Percentiles rank a stretch among this genome's conserved stretches.
These are phyloP conservation scores for Bullera alba DNA, from an alignment of 768 basidiomycete genomes.

Conservation along the genomic window DNA sequence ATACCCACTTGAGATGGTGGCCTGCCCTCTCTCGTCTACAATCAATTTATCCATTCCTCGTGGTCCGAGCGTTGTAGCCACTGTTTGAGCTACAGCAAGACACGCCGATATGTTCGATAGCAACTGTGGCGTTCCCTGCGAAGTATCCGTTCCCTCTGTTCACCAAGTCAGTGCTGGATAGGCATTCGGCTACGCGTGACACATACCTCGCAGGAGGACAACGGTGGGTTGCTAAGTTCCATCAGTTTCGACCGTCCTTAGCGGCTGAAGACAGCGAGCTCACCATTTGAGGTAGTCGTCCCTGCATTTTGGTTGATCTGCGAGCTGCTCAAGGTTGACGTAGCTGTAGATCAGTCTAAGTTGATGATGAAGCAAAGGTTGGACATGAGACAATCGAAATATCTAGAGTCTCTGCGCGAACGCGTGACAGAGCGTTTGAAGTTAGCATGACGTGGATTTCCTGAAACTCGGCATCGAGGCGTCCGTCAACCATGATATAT, in stretches of 20 bases:
- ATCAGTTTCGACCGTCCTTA: constrained; percentile 8
- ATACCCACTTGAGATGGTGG: constrained; percentile 76
- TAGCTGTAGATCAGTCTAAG: too few relatives aligned
- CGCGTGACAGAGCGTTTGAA: neutral
- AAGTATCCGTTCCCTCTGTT: constrained; percentile 84
- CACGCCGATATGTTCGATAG: constrained; percentile 95
- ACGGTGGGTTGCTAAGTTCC: constrained; percentile 95
- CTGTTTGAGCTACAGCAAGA: constrained; percentile 82
- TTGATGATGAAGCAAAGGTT: too few relatives aligned
- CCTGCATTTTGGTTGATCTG: constrained; percentile 31
- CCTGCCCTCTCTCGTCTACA: constrained; percentile 84
- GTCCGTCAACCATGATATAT: too few relatives aligned
- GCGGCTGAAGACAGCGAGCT: neutral
- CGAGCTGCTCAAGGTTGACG: too few relatives aligned
- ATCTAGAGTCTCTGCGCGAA: constrained; percentile 1
- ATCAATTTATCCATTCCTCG: constrained; percentile 99
- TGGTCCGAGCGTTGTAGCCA: constrained; percentile 92
- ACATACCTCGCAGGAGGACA: constrained; percentile 65
- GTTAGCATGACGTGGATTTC: constrained; percentile 11
- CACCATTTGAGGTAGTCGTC: constrained; percentile 41
- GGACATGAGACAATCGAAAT: too few relatives aligned
- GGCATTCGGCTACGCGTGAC: neutral
- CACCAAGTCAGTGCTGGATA: neutral
- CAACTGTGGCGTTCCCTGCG: constrained; percentile 85
- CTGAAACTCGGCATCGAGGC: too few relatives aligned